These are phyloP conservation scores for Lactuca saligna DNA, from an alignment of 129 eudicot genomes.

Conservation along the genomic window DNA sequence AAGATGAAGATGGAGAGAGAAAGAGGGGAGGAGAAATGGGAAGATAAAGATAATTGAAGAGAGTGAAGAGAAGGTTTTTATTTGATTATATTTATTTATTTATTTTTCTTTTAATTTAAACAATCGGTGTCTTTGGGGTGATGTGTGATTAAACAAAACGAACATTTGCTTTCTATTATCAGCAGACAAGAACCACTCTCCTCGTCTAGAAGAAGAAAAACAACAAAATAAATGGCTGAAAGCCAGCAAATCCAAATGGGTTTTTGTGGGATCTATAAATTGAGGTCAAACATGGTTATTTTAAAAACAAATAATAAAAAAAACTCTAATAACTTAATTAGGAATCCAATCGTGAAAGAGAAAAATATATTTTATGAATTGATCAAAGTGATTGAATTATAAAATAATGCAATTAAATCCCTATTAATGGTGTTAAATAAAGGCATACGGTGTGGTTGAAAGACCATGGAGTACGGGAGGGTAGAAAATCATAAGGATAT, in stretches of 20 bases:
- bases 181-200: slow-evolving; percentile 28
- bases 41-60: slow-evolving; percentile 28
- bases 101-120: background rate
- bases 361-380: too few species aligned
- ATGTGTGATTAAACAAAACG: slow-evolving; percentile 12
- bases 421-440: too few species aligned
- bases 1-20: slow-evolving; percentile 10
- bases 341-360: background rate
- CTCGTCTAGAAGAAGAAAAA: slow-evolving; percentile 8
- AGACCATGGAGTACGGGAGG: too few species aligned
- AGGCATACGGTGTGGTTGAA: too few species aligned
- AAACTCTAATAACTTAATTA: background rate
- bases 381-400: too few species aligned
- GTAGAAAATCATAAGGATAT: too few species aligned
- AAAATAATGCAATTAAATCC: too few species aligned
- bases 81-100: background rate
- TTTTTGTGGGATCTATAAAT: background rate
- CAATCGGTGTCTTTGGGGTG: slow-evolving; percentile 2
- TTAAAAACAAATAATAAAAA: too few species aligned
- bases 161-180: slow-evolving; percentile 22
- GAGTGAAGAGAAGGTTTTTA: slow-evolving; percentile 13
- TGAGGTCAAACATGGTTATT: background rate
- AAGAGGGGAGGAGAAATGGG: slow-evolving; percentile 15
- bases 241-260: slow-evolving; percentile 22
- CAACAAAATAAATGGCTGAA: slow-evolving; percentile 27